Base-by-base conservation (phyloP, 352 stramenopile genomes). In the Hyaloperonospora arabidopsidis region DNA sequence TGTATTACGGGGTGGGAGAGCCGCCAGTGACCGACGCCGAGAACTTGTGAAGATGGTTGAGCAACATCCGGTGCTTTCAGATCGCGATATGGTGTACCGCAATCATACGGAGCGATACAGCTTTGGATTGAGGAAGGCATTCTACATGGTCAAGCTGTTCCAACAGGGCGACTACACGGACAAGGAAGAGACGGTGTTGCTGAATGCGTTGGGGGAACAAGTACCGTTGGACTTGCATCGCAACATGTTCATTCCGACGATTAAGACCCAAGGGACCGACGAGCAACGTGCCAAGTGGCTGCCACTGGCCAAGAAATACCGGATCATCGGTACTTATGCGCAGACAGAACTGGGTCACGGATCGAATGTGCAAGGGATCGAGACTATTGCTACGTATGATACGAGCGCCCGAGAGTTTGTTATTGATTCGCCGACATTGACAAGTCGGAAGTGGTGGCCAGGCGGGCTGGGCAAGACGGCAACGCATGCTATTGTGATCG, bases 401-500 rank as follows among this genome's bases (percentile, higher is more conserved):
- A 81, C 84, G 44, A 63, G 76, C 21, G 77, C 69, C 2, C 80
- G 97, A 50, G 89, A 97, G 69, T 98, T 95, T 60, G 72, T 97
- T 21, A 85, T 98, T 51, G 61, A 98, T 69, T 96, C 89, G 14
- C 96, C 96, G 0, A 97, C 93, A 12, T 54, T 98, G 23, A 98
- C 93, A 21, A 86, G 76, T 47, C 75, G 79, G 53, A 98, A 98
- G 68, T 98, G 96, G 81, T 99, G 96, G 96, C 93, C 93, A 4
- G 62, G 62, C 35, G 62, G 62, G 8, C 46, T 70, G n/a, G 62
- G 57, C 13, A 70, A 70, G 52, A 70, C 62, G 11, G 62, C 62
- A n/a, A 70, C 55, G 19, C 52, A 70, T 44, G 62, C 62, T 7
- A 70, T 70, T 22, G 62, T 70, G 19, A 52, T 63, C 36, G 62